Evolutionary conservation across 2,329 filamentous ascomycete species (phyloP), one percentile per base, ranked within the genome.

Genomic region (Eutypa lata): DNA sequence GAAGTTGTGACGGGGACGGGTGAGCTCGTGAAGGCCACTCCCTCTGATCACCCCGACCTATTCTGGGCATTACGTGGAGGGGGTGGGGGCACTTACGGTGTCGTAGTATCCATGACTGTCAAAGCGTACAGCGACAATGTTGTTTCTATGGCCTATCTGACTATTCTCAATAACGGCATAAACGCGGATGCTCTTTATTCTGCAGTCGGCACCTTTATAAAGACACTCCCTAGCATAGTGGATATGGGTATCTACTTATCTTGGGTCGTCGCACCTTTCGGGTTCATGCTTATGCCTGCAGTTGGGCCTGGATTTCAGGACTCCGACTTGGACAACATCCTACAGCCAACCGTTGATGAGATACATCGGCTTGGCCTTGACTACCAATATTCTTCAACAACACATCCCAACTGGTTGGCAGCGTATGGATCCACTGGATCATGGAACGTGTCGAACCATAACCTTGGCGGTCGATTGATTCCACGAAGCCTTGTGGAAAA

Each of bases 61-160:
- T 87, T 82, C 70, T 88, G 83, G 83, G 84, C 84, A 1, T 66
- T 86, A 2, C 73, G 73, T 49, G 82, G 83, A 6, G 82, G 83
- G 0, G 83, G 84, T 2, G 78, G 75, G 7, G 80, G 81, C 14
- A 84, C 75, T 28, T 87, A 78, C 57, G 83, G 73, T 2, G 71
- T 86, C 2, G 80, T 86, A 2, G 65, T 76, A 13, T 52, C 48
- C 3, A 22, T 55, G 11, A 54, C 50, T 3, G 35, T 51, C 26
- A 52, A 52, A 21, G 56, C 49, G 7, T 49, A 22, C 26, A 44
- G 45, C 6, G 49, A 52, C 16, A 54, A 33, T 13, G n/a, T 13
- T 31, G 8, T 45, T 4, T 52, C 55, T 1, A 45, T 50, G 2
- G 55, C 51, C 5, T 48, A 26, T 6, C 31, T 57, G 49, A 48